phyloP scores from a whole-genome alignment of 1,139 yeast species.

The Dujonia santamariae region DNA sequence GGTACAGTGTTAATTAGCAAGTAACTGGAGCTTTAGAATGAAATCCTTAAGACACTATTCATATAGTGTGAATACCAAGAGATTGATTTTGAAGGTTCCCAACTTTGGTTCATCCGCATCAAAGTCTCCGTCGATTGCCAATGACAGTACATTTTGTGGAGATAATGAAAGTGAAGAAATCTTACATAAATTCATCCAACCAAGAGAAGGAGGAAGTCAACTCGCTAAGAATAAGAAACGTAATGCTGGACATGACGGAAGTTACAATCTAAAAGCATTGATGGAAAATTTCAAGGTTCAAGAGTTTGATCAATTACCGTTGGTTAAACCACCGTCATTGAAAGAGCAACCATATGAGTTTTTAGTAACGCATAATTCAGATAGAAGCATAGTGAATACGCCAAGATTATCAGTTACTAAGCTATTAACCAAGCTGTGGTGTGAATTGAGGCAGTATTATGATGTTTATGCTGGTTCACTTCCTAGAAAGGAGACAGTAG shows the following conservation, averaged over 20 bases:
- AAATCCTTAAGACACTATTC: no score
- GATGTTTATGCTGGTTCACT: constrained; percentile 38
- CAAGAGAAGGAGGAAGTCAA: neutral
- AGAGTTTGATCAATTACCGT: constrained; percentile 1
- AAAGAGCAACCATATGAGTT: constrained; percentile 23
- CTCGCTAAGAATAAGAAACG: neutral
- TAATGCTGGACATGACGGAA: neutral
- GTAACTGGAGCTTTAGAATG: constrained; percentile 1
- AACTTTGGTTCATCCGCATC: neutral
- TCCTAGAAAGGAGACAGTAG: constrained; percentile 20
- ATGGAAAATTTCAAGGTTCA: neutral
- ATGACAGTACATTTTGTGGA: neutral
- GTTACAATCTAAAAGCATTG: neutral
- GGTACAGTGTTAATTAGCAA: neutral
- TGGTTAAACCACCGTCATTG: constrained; percentile 1
- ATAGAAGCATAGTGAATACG: constrained; percentile 20
- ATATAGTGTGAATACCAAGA: neutral
- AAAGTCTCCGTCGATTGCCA: neutral
- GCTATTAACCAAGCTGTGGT: constrained; percentile 47
- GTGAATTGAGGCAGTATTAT: constrained; percentile 48
- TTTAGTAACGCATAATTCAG: constrained; percentile 22
- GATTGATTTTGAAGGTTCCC: constrained; percentile 1
- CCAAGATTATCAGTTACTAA: constrained; percentile 48
- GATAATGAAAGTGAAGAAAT: constrained; percentile 3
- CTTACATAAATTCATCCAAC: constrained; percentile 2